Conservation (phyloP, 805 yeast genomes). For the Myxozyma kluyveri region DNA sequence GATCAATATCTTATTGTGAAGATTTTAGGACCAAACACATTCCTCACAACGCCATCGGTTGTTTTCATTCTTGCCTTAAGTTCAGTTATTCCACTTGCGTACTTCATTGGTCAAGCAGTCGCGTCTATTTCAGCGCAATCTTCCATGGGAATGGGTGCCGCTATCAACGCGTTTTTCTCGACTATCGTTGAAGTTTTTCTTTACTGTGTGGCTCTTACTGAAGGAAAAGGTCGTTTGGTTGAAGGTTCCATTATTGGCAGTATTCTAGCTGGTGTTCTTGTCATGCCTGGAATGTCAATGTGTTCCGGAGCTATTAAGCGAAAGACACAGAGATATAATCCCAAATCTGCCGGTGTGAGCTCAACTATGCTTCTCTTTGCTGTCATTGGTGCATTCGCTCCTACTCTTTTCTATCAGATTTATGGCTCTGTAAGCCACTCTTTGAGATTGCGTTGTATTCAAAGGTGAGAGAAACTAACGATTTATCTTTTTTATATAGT, state of each 20-base stretch:
- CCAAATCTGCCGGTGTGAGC: conserved; percentile 94
- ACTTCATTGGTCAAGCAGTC: conserved; percentile 98
- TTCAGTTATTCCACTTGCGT: conserved; percentile 89
- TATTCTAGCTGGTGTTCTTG: conserved; percentile 83
- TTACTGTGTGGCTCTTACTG: conserved; percentile 85
- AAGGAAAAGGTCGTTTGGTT: conserved; percentile 81
- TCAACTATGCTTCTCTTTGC: conserved; percentile 94
- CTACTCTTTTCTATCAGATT: conserved; percentile 83
- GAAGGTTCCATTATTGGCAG: conserved; percentile 97
- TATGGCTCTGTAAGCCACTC: conserved; percentile 57
- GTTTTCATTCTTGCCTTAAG: conserved; percentile 73
- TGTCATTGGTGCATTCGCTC: conserved; percentile 85
- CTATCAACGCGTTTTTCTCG: conserved; percentile 94
- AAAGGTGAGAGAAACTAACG: background rate
- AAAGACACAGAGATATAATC: conserved; percentile 93
- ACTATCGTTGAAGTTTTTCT: conserved; percentile 90
- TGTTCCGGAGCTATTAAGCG: conserved; percentile 93
- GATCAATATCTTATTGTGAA: conserved; percentile 68
- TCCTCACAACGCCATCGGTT: conserved; percentile 59
- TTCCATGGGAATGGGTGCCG: conserved; percentile 98
- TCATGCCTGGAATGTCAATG: conserved; percentile 94
- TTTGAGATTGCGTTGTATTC: background rate
- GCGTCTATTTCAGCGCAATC: conserved; percentile 98
- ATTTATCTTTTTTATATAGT: conserved; percentile 33
- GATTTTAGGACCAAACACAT: conserved; percentile 41